Percentiles rank a stretch among this genome's conserved stretches.
phyloP scores from a whole-genome alignment of 2,329 filamentous ascomycete species.

The Falciphora oryzae region DNA sequence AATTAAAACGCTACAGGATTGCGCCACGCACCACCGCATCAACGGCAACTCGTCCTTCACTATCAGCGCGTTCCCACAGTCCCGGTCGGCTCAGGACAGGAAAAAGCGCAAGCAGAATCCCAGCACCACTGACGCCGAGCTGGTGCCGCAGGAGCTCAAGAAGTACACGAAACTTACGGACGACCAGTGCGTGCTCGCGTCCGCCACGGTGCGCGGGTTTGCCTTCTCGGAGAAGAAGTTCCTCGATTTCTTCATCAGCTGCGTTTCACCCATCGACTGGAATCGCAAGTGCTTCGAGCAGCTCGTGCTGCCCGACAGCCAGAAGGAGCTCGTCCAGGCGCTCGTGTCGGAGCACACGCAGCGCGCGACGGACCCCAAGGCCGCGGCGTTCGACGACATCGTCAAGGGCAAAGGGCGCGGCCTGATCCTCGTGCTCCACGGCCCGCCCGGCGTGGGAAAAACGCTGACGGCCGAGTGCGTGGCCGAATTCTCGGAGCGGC shows the following conservation, averaged over 20 bases:
- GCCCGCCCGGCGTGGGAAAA: conserved; percentile 30
- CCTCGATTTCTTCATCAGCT: conserved; percentile 24
- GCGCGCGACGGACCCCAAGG: conserved; percentile 3
- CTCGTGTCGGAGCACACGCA: conserved; percentile 18
- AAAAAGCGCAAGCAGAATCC: conserved; percentile 17
- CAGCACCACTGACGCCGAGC: conserved; percentile 17
- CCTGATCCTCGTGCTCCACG: conserved; percentile 22
- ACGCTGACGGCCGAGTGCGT: conserved; percentile 34
- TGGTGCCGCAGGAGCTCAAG: conserved; percentile 12
- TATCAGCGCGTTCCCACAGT: conserved; percentile 10
- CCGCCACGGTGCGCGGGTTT: conserved; percentile 19
- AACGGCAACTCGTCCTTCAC: conserved; percentile 17
- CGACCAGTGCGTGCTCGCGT: conserved; percentile 17
- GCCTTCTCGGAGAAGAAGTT: conserved; percentile 24
- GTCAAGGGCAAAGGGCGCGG: conserved; percentile 20
- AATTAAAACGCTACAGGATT: too few species aligned
- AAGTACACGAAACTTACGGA: conserved; percentile 14
- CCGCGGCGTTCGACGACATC: conserved; percentile 17
- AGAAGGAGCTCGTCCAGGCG: conserved; percentile 26
- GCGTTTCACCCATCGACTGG: conserved; percentile 20
- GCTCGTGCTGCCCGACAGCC: conserved; percentile 23
- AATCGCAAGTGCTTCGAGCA: conserved; percentile 24
- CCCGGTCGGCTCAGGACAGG: neutral
- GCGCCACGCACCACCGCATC: conserved; percentile 27
- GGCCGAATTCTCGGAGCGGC: conserved; percentile 26